These are phyloP conservation scores for Monoraphidium neglectum DNA, from an alignment of 139 green algal genomes.

Conservation along the genomic window DNA sequence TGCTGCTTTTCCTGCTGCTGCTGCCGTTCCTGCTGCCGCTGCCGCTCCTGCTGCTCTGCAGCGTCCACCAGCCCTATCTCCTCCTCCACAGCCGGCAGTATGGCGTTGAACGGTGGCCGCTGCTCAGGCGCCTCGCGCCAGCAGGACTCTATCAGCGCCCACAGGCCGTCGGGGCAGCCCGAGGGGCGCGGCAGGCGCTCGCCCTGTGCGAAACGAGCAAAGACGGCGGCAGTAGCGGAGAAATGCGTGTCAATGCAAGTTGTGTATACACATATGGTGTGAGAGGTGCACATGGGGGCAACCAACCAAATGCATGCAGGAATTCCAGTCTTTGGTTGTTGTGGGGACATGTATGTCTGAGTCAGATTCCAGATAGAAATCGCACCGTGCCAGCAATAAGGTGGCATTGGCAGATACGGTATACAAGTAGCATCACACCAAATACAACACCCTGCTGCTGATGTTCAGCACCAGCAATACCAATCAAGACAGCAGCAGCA, in stretches of 20 bases:
- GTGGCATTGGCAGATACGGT: neutral
- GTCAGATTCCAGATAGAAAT: too few relatives aligned
- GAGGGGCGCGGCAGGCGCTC: constrained; percentile 59
- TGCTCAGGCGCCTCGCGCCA: constrained; percentile 60
- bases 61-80: too few relatives aligned
- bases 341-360: too few relatives aligned
- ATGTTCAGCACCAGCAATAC: neutral
- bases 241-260: too few relatives aligned
- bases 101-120: constrained; percentile 59
- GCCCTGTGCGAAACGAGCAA: constrained; percentile 26
- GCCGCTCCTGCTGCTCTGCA: too few relatives aligned
- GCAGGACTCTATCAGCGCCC: constrained; percentile 62
- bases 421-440: neutral
- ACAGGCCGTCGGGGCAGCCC: constrained; percentile 41
- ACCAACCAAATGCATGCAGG: neutral
- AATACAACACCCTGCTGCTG: neutral
- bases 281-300: neutral
- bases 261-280: neutral
- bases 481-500: neutral
- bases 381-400: neutral
- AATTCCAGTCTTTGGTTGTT: too few relatives aligned
- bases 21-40: too few relatives aligned
- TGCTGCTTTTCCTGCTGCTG: too few relatives aligned
- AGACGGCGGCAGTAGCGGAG: too few relatives aligned
- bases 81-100: constrained; percentile 33